Evolutionary conservation across 208 protist species (phyloP), one percentile per base, ranked within the genome.

Genomic region (Porcisia deanei): DNA sequence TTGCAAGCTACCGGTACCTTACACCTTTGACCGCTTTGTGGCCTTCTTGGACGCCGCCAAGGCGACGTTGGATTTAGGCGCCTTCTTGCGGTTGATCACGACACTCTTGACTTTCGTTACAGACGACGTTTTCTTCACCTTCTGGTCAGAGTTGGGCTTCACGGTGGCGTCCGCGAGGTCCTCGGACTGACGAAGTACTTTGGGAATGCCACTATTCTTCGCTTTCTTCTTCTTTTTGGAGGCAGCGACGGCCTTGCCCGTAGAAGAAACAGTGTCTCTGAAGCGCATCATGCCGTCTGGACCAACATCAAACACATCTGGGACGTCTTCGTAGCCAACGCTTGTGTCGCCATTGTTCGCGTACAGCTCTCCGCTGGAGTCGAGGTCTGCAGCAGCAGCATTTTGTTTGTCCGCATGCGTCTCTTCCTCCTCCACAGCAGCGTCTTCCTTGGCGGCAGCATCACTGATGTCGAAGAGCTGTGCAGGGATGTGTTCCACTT

Each of bases 401-500:
- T 52, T 30, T 30, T 3, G 20, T n/a, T 71, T 52, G 67, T 64
- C 59, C 73, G 72, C 78, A 37, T 67, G 76, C 10, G 6, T 71
- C 30, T 12, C 73, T 6, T 71, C 66, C 22, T 70, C 73, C 37
- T 76, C 59, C 9, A 3, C 25, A 37, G 30, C 64, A 8, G 82
- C 79, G 2, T 80, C 77, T 10, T 81, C 83, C 10, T 64, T 76
- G 14, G 73, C 80, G 3, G 82, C 85, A 41, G 54, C 73, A 41
- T 90, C 87, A 16, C 71, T 14, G 71, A 91, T 84, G 71, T 83
- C 85, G 81, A 91, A 97, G 66, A 97, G 77, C 59, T 83, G 73
- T 39, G 91, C 88, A 6, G 93, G 90, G n/a, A 95, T 79, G 83
- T 95, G 91, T 79, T 93, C 89, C 20, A 97, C 81, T 64, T 76